phyloP scores from a whole-genome alignment of 2,329 filamentous ascomycete genomes.

The Ophiocordyceps camponoti-saundersi region DNA sequence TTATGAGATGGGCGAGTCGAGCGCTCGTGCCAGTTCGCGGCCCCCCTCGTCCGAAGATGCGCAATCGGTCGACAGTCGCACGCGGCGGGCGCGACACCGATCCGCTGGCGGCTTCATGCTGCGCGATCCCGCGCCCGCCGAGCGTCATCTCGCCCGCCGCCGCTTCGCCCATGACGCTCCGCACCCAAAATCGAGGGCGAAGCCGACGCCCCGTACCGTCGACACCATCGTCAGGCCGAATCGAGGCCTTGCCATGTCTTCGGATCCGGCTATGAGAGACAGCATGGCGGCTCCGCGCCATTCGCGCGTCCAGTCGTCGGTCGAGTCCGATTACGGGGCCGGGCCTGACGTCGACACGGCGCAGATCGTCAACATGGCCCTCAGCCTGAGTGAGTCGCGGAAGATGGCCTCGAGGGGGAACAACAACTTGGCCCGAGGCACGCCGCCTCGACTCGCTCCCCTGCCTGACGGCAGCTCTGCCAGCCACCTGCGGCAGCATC shows the following conservation, averaged over 20 bases:
- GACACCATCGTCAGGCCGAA: neutral
- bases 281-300: neutral
- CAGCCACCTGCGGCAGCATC: constrained; percentile 47
- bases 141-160: constrained; percentile 14
- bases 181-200: constrained; percentile 7
- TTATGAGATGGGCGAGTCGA: constrained; percentile 28
- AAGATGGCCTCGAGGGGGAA: constrained; percentile 44
- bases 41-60: neutral
- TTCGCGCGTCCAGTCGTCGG: neutral
- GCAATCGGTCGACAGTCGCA: constrained; percentile 7
- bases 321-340: neutral
- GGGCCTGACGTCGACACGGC: constrained; percentile 52
- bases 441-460: constrained; percentile 32
- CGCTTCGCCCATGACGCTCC: constrained; percentile 9
- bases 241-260: neutral
- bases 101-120: constrained; percentile 34
- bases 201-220: constrained; percentile 1
- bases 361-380: constrained; percentile 83
- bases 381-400: constrained; percentile 72
- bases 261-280: neutral
- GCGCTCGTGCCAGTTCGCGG: constrained; percentile 6
- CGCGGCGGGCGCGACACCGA: constrained; percentile 21
- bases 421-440: constrained; percentile 25
- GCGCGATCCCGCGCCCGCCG: constrained; percentile 21
- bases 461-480: constrained; percentile 34